Percentiles rank a stretch among this genome's conserved stretches.
Conservation (phyloP, 345 rosid genomes). For the Populus alba region DNA sequence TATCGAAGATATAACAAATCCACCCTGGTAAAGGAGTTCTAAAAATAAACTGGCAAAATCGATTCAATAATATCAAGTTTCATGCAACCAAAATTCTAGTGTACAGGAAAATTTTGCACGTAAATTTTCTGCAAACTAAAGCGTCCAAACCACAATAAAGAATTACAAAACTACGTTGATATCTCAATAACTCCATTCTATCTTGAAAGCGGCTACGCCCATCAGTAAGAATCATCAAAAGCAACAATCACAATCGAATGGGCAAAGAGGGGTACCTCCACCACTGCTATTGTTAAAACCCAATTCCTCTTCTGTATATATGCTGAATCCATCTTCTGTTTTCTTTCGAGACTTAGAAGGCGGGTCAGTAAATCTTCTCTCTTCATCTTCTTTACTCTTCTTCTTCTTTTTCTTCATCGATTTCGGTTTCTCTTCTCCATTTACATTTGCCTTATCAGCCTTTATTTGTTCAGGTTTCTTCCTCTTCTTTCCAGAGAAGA, state of each 20-base stretch:
- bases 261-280: conserved; percentile 70
- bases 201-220: neutral
- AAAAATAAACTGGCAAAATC: neutral
- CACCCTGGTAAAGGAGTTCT: neutral
- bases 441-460: conserved; percentile 5
- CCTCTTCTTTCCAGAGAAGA: conserved; percentile 43
- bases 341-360: conserved; percentile 38
- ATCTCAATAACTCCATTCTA: neutral
- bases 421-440: conserved; percentile 21
- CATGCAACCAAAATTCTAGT: neutral
- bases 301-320: conserved; percentile 72
- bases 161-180: neutral
- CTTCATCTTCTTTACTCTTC: conserved; percentile 8
- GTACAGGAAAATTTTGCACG: neutral
- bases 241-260: conserved; percentile 87
- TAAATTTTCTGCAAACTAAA: neutral
- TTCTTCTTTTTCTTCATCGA: neutral
- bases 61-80: neutral
- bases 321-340: conserved; percentile 51
- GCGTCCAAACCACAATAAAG: neutral
- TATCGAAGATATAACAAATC: neutral
- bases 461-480: conserved; percentile 26
- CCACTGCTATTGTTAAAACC: conserved; percentile 48
- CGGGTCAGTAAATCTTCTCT: conserved; percentile 12
- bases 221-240: conserved; percentile 31